Evolutionary conservation across 345 rosid genomes (phyloP), one percentile per base, ranked within the genome.

Genomic region (Melastoma malabathricum): DNA sequence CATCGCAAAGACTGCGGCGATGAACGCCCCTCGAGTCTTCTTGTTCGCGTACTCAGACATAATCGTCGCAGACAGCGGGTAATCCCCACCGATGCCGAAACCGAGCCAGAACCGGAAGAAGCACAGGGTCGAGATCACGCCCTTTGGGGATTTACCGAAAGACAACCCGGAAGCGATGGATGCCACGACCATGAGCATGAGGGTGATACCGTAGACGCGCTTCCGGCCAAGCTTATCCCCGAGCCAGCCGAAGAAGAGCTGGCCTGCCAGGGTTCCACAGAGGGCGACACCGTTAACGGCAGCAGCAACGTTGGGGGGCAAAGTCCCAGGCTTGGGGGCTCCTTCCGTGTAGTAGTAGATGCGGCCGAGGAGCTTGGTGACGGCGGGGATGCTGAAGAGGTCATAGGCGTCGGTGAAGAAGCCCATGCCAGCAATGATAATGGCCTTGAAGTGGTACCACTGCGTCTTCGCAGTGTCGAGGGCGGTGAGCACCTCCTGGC

Each of bases 31-130:
- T 1, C 94, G 80, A 5, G 86, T 81, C 57, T 25, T 84, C 73
- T 68, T 78, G 57, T 84, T 84, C 2, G 94, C 89, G 8, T 81
- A 84, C 64, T 84, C 94, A 38, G 89, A 84, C 84, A 84, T 84
- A 56, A 84, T 81, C 4, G 89, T 81, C 0, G 89, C 94, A 1
- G 94, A 84, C 6, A 84, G 64, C 1, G 89, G 94, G 34, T 84
- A 84, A 49, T 84, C 94, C 0, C 94, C 94, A 0, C 94, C 94
- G 41, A 84, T 84, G 0, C 94, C 89, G 1, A 84, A 41, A 0
- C 94, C 94, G 6, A 84, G 60, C 43, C 76, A 47, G 60, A 84
- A 81, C 61, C 94, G 64, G 64, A 76, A 84, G 54, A 81, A 69
- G 13, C 75, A 79, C 1, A 84, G 66, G 54, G 84, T 81, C 0